These are phyloP conservation scores for Chenopodium quinoa DNA, from an alignment of 148 eudicot species.

Conservation along the genomic window DNA sequence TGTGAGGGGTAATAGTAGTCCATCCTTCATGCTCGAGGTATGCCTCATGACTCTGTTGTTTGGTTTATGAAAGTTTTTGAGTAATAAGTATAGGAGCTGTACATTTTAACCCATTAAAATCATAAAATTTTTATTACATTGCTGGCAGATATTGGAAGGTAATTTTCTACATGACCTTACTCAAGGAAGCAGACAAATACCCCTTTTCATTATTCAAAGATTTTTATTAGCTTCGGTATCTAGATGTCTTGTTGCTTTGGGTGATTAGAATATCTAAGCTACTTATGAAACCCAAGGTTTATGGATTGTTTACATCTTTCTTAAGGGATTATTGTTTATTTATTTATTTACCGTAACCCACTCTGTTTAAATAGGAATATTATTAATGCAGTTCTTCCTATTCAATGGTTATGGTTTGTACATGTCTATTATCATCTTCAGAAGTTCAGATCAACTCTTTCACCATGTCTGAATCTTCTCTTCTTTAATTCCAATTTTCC, in stretches of 20 bases:
- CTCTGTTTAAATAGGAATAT: background rate
- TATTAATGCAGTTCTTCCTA: background rate
- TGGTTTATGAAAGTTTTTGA: background rate
- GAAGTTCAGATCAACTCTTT: background rate
- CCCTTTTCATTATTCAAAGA: background rate
- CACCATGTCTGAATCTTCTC: background rate
- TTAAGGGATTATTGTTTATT: background rate
- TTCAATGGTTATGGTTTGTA: background rate
- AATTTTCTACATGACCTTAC: background rate
- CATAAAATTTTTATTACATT: background rate
- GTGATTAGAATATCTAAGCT: background rate
- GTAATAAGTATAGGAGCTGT: background rate
- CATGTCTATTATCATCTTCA: background rate
- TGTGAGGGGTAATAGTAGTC: constrained; percentile 37
- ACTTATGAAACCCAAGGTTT: background rate
- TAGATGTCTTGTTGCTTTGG: background rate
- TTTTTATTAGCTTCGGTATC: background rate
- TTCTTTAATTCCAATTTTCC: background rate
- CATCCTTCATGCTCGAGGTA: constrained; percentile 86
- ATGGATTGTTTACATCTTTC: background rate
- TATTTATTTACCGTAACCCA: background rate
- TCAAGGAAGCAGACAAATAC: background rate
- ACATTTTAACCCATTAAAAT: background rate
- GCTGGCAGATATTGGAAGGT: background rate
- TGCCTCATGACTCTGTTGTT: constrained; percentile 8